Evolutionary conservation across 768 basidiomycete species (phyloP).

Genomic region (Dioszegia hungarica): DNA sequence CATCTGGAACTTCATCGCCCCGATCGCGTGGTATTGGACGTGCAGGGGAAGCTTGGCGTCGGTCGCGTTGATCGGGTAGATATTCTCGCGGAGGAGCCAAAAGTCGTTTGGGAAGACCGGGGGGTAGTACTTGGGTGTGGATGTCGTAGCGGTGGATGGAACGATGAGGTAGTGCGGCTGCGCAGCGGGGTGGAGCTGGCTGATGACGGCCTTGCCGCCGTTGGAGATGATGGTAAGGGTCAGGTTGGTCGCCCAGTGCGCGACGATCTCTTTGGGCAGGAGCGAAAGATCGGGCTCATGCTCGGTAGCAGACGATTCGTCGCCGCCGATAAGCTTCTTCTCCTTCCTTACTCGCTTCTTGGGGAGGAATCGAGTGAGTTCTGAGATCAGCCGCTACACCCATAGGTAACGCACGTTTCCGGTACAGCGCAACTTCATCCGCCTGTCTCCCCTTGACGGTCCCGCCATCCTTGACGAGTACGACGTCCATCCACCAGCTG

Average conservation of each 20-base stretch:
- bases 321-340: conserved; percentile 65
- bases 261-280: conserved; percentile 55
- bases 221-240: conserved; percentile 82
- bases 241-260: conserved; percentile 83
- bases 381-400: conserved; percentile 50
- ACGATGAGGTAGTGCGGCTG: conserved; percentile 62
- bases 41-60: conserved; percentile 72
- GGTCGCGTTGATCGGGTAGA: conserved; percentile 78
- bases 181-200: conserved; percentile 20
- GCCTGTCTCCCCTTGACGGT: conserved; percentile 5
- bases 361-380: conserved; percentile 77
- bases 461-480: conserved; percentile 41
- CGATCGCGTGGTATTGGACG: conserved; percentile 78
- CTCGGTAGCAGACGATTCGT: conserved; percentile 46
- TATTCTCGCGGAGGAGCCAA: conserved; percentile 76
- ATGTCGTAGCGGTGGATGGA: conserved; percentile 56
- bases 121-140: conserved; percentile 65
- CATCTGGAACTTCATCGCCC: conserved; percentile 62
- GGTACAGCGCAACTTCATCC: conserved; percentile 27
- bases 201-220: conserved; percentile 52
- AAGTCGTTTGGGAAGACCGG: conserved; percentile 92
- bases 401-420: conserved; percentile 40
- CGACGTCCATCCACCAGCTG: conserved; percentile 42
- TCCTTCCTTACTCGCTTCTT: conserved; percentile 69
- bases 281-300: conserved; percentile 18